A percentile compares a stretch with the other conserved stretches of the same genome.
These are phyloP conservation scores for Jamesozyma gamospora DNA, from an alignment of 805 yeast genomes.

Conservation along the genomic window DNA sequence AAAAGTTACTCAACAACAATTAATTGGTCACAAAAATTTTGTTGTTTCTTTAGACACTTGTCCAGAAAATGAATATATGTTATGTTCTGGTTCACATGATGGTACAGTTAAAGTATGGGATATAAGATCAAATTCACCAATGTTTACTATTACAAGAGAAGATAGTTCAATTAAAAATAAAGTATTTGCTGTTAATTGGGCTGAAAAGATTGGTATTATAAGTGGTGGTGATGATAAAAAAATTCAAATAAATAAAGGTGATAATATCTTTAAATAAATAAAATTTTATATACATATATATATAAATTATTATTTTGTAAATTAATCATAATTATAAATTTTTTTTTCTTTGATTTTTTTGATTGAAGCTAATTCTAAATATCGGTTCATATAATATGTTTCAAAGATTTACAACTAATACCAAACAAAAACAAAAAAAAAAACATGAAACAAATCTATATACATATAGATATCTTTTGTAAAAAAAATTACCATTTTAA, in stretches of 20 bases:
- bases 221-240: constrained; percentile 94
- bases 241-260: constrained; percentile 65
- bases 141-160: constrained; percentile 77
- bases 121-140: constrained; percentile 69
- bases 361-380: no score
- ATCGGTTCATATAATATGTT: no score
- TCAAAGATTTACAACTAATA: no score
- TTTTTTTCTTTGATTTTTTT: no score
- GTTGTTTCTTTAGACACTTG: constrained; percentile 69
- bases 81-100: constrained; percentile 90
- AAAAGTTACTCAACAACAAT: constrained; percentile 57
- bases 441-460: no score
- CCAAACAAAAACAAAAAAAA: no score
- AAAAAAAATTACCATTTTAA: no score
- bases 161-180: constrained; percentile 45
- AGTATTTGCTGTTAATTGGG: constrained; percentile 86
- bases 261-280: constrained; percentile 22
- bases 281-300: no score
- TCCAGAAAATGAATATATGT: constrained; percentile 71
- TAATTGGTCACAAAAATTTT: constrained; percentile 84
- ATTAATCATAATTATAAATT: no score
- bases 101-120: constrained; percentile 96
- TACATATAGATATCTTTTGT: no score
- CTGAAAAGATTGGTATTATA: constrained; percentile 62
- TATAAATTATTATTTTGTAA: no score